Evolutionary conservation across 805 yeast genomes (phyloP).

Genomic region (Cyberlindnera veronae): DNA sequence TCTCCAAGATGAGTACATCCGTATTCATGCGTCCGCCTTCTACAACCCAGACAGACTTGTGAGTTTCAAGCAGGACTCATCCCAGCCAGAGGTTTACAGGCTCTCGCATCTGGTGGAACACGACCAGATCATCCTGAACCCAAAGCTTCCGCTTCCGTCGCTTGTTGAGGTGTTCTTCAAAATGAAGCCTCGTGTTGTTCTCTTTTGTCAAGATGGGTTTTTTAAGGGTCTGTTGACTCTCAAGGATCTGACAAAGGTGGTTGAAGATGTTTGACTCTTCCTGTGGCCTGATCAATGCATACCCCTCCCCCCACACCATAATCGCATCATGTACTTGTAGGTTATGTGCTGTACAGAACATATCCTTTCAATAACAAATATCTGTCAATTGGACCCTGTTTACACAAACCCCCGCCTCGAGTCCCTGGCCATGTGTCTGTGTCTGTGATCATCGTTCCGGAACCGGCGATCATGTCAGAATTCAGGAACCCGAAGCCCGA

Average conservation of each 20-base stretch:
- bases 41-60: slow-evolving; percentile 1
- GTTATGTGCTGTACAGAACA: too few species aligned
- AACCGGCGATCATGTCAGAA: too few species aligned
- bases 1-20: slow-evolving; percentile 27
- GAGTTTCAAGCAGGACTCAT: neutral
- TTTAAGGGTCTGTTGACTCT: slow-evolving; percentile 26
- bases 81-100: slow-evolving; percentile 1
- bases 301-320: too few species aligned
- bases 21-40: slow-evolving; percentile 7
- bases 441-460: too few species aligned
- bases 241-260: slow-evolving; percentile 16
- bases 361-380: too few species aligned
- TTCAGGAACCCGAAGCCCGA: too few species aligned
- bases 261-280: too few species aligned
- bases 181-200: slow-evolving; percentile 27
- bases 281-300: too few species aligned
- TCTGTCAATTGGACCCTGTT: too few species aligned
- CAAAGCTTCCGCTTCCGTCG: slow-evolving; percentile 24
- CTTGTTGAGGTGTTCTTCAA: slow-evolving; percentile 29
- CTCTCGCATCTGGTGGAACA: slow-evolving; percentile 19
- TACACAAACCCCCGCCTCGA: too few species aligned
- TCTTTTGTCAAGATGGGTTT: slow-evolving; percentile 24
- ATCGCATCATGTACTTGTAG: too few species aligned
- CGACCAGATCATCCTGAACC: slow-evolving; percentile 17
- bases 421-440: too few species aligned